These are phyloP conservation scores for Plenodomus tracheiphilus DNA, from an alignment of 2,329 filamentous ascomycete species.

Conservation along the genomic window DNA sequence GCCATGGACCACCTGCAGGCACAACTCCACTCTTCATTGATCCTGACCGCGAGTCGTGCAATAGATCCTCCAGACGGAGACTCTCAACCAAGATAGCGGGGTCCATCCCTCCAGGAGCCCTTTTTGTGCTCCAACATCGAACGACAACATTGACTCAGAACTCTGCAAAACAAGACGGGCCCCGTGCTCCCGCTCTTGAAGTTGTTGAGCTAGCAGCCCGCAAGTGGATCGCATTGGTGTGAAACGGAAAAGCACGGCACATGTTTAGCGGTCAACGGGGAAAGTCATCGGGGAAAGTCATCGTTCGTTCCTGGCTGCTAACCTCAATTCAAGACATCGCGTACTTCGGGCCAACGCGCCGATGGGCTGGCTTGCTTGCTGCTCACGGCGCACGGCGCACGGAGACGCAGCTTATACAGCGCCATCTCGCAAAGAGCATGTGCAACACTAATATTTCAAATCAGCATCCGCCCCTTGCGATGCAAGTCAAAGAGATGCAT, in stretches of 20 bases:
- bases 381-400: constrained; percentile 3
- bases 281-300: not conserved
- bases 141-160: constrained; percentile 10
- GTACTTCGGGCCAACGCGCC: constrained; percentile 4
- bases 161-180: not conserved
- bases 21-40: constrained; percentile 8
- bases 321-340: constrained; percentile 7
- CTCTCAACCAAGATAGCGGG: not conserved
- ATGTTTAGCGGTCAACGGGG: not conserved
- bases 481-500: constrained; percentile 4
- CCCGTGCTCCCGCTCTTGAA: constrained; percentile 3
- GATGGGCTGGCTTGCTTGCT: constrained; percentile 2
- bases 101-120: not conserved
- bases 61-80: not conserved
- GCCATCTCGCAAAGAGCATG: constrained; percentile 11
- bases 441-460: constrained; percentile 5
- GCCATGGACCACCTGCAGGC: not conserved
- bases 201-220: constrained; percentile 1
- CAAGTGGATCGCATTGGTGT: constrained; percentile 2
- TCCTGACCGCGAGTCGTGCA: constrained; percentile 10
- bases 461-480: constrained; percentile 5
- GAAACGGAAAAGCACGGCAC: constrained; percentile 6
- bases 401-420: constrained; percentile 7
- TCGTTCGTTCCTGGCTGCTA: constrained; percentile 12
- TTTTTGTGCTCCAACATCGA: not conserved